Conservation (phyloP, 805 yeast genomes). For the Kuraishia ogatae region DNA sequence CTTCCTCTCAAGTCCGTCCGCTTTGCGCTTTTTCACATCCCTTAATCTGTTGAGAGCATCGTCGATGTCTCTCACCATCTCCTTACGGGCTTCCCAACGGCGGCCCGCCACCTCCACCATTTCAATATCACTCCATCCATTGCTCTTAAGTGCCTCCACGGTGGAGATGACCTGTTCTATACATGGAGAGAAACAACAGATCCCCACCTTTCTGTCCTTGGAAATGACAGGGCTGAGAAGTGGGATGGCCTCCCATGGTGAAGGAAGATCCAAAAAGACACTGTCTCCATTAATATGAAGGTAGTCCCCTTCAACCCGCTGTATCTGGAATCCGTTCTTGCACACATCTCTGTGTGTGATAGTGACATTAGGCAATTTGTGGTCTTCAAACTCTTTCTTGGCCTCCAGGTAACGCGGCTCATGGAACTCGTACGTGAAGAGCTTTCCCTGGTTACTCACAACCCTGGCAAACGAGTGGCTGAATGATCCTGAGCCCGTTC, state of each 20-base stretch:
- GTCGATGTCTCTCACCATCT: conserved; percentile 72
- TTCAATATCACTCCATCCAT: conserved; percentile 83
- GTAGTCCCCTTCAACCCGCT: conserved; percentile 18
- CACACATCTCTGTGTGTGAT: conserved; percentile 93
- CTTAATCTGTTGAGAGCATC: conserved; percentile 75
- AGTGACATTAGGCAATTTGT: conserved; percentile 50
- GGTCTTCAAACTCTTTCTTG: conserved; percentile 61
- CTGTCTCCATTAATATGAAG: conserved; percentile 50
- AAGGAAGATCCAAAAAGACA: conserved; percentile 85
- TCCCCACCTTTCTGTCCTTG: conserved; percentile 42
- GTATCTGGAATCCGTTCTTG: conserved; percentile 66
- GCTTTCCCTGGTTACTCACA: conserved; percentile 46
- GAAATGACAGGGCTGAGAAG: conserved; percentile 55
- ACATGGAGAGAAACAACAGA: conserved; percentile 97
- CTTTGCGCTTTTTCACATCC: conserved; percentile 69
- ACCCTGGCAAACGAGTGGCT: conserved; percentile 89
- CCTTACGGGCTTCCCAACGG: conserved; percentile 84
- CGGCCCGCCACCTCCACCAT: conserved; percentile 86
- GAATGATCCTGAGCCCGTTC: conserved; percentile 95
- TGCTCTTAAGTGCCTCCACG: conserved; percentile 56
- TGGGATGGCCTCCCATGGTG: conserved; percentile 95
- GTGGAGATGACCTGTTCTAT: conserved; percentile 94
- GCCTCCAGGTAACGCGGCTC: conserved; percentile 80
- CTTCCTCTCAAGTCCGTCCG: conserved; percentile 39
- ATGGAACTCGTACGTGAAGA: conserved; percentile 89